phyloP scores from a whole-genome alignment of 169 alveolate genomes.

The Cryptosporidium felis region DNA sequence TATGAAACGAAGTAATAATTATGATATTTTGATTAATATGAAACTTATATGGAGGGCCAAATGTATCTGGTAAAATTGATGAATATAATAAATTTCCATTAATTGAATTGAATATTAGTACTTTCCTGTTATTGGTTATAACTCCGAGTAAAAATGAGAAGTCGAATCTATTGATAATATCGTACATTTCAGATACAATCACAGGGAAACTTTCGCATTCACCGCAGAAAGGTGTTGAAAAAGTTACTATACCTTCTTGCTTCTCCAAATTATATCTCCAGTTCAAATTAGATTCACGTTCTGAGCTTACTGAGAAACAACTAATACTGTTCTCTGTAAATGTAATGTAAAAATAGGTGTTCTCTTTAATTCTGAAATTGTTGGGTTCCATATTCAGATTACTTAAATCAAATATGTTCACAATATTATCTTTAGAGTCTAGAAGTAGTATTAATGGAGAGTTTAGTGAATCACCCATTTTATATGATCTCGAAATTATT shows the following conservation, averaged over 20 bases:
- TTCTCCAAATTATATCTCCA: constrained; percentile 20
- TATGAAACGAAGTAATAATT: constrained; percentile 40
- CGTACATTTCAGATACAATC: constrained; percentile 16
- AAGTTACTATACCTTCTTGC: constrained; percentile 6
- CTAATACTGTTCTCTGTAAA: not conserved
- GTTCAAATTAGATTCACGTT: not conserved
- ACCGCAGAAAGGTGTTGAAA: constrained; percentile 16
- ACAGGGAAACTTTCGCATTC: constrained; percentile 28
- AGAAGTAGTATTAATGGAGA: constrained; percentile 14
- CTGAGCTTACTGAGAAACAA: constrained; percentile 1
- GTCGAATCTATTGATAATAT: constrained; percentile 41
- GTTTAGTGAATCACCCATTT: not conserved
- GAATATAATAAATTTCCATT: constrained; percentile 50
- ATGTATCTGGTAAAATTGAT: constrained; percentile 19
- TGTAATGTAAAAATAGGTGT: not conserved
- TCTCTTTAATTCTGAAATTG: not conserved
- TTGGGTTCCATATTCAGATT: not conserved
- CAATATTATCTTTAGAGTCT: not conserved
- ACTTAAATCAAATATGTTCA: constrained; percentile 22
- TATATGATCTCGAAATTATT: not conserved
- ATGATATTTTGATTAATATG: constrained; percentile 9
- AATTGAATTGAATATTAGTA: constrained; percentile 12
- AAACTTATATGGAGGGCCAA: constrained; percentile 37
- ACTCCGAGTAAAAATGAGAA: constrained; percentile 10
- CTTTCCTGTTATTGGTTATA: constrained; percentile 16